Evolutionary conservation across 495 filamentous ascomycete genomes (phyloP), one percentile per base, ranked within the genome.

Genomic region (Hypomontagnella monticulosa): DNA sequence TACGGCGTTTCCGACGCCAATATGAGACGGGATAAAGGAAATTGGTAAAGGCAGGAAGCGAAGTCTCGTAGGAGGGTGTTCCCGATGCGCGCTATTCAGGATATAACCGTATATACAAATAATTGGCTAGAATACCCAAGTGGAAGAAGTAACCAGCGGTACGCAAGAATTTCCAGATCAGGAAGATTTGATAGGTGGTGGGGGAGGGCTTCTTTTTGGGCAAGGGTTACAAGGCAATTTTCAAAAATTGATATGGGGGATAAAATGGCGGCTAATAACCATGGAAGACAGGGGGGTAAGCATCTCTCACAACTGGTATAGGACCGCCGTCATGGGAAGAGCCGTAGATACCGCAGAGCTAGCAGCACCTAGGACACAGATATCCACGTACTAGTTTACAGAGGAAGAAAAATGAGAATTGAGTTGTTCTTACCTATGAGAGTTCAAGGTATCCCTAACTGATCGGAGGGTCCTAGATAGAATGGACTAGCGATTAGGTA

Each of bases 231-330:
- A 33, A 37, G n/a, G 27, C 38, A 55, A 55, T 52, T 49, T 46
- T 51, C 36, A 41, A 58, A 33, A 53, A 60, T 40, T 20, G 60
- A 53, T 61, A 43, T 69, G 58, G 42, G 23, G 59, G 59, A 62
- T 67, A 62, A 57, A 47, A 20, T 49, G 59, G 48, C 53, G 58
- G 58, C 46, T 62, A 58, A 62, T 62, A n/a, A 58, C 34, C 16
- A 32, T 51, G 44, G 27, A 49, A 34, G 37, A 27, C 52, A 58
- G 19, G 57, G 63, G 57, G 46, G 11, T n/a, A 12, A 9, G n/a
- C 15, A 46, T 44, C 23, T 44, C 23, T 48, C 19, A 48, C 42
- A 54, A 23, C 19, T 68, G 10, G 34, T 51, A 64, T 52, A 64
- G 23, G 18, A 43, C 23, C 20, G 16, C 37, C n/a, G 37, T 51